Percentiles rank a stretch among this genome's conserved stretches.
Evolutionary conservation across 352 stramenopile genomes (phyloP).

Genomic region (Globisporangium rhizosaccharum): DNA sequence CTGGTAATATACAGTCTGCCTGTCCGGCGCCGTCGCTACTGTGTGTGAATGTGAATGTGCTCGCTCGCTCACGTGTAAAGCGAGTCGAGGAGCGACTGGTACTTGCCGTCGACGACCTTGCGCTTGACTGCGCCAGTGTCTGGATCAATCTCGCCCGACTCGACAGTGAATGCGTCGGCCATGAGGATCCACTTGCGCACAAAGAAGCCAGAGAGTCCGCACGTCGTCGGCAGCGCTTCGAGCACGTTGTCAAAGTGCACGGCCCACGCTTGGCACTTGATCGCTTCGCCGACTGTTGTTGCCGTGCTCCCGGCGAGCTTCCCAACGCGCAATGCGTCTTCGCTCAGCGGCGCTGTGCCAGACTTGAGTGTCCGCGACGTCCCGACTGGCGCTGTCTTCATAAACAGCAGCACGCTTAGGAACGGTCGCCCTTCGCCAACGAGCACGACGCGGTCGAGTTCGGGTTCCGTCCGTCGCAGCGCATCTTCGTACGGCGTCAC

Average conservation of each 20-base stretch:
- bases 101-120: conserved; percentile 61
- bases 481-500: conserved; percentile 54
- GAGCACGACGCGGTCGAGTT: conserved; percentile 62
- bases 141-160: conserved; percentile 65
- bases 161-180: conserved; percentile 52
- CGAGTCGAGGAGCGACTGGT: conserved; percentile 67
- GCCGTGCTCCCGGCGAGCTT: conserved; percentile 30
- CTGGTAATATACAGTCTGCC: conserved; percentile 17
- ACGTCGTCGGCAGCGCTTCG: conserved; percentile 35
- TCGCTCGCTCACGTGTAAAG: conserved; percentile 50
- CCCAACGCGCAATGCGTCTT: conserved; percentile 41
- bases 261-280: conserved; percentile 66
- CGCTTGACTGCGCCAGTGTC: conserved; percentile 59
- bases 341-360: conserved; percentile 23
- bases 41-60: not conserved
- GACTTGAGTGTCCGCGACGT: conserved; percentile 13
- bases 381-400: conserved; percentile 39
- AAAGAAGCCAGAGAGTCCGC: conserved; percentile 52
- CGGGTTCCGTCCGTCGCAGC: conserved; percentile 38
- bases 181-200: conserved; percentile 83
- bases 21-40: not conserved
- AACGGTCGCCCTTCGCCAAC: conserved; percentile 66
- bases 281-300: conserved; percentile 52
- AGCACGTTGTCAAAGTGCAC: conserved; percentile 70
- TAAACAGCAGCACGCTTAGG: conserved; percentile 70